These are phyloP conservation scores for Chaetothyriales sp. DNA, from an alignment of 2,329 filamentous ascomycete genomes.

Conservation along the genomic window DNA sequence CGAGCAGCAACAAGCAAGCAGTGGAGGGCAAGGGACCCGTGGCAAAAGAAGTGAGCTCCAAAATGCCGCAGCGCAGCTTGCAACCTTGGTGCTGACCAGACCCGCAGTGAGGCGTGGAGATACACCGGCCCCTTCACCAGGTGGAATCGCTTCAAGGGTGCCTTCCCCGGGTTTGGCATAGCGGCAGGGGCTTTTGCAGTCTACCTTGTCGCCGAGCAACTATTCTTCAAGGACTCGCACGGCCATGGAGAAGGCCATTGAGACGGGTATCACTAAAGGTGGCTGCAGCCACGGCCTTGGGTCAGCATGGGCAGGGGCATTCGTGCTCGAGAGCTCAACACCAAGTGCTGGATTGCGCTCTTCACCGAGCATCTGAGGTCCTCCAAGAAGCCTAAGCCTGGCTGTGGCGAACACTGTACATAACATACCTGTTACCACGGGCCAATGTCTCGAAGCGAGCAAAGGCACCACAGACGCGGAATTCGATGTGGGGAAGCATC, in stretches of 20 bases:
- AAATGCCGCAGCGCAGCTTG: neutral
- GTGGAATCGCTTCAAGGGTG: slow-evolving; percentile 73
- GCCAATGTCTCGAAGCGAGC: neutral
- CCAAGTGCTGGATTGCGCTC: slow-evolving; percentile 17
- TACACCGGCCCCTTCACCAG: slow-evolving; percentile 80
- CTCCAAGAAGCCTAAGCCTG: neutral
- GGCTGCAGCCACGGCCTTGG: neutral
- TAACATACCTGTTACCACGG: neutral
- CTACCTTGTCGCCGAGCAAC: slow-evolving; percentile 81
- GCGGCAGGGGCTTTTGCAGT: slow-evolving; percentile 79
- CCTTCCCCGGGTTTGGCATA: slow-evolving; percentile 83
- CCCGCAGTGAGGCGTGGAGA: slow-evolving; percentile 76
- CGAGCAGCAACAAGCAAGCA: slow-evolving; percentile 16
- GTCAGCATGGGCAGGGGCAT: neutral
- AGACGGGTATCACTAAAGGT: slow-evolving; percentile 18
- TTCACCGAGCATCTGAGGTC: neutral
- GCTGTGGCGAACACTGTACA: neutral
- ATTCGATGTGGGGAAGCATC: neutral
- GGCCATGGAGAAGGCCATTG: slow-evolving; percentile 41
- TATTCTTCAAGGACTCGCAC: slow-evolving; percentile 63
- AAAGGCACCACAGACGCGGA: neutral
- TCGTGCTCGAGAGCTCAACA: slow-evolving; percentile 6
- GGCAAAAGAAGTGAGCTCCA: slow-evolving; percentile 44
- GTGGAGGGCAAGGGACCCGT: slow-evolving; percentile 40
- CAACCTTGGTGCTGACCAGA: neutral